A percentile compares a stretch with the other conserved stretches of the same genome.
phyloP scores from a whole-genome alignment of 2,329 filamentous ascomycete genomes.

The Cladorrhinum sp. region DNA sequence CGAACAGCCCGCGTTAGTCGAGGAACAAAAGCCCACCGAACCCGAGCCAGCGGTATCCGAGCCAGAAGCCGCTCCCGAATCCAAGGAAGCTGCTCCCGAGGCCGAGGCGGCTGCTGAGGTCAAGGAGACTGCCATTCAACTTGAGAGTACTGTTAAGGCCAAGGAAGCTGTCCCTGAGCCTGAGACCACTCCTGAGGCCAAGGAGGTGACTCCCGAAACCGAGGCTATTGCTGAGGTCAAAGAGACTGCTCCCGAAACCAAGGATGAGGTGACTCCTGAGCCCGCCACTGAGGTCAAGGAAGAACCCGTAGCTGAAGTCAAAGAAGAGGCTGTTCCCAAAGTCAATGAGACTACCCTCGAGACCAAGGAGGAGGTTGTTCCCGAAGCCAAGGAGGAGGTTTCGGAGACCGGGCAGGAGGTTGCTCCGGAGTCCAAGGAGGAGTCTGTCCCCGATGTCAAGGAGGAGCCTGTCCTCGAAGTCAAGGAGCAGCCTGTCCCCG shows the following conservation, averaged over 20 bases:
- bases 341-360: background rate
- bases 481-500: background rate
- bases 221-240: background rate
- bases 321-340: background rate
- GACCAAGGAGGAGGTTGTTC: background rate
- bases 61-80: background rate
- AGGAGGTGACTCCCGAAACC: background rate
- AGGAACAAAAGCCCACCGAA: background rate
- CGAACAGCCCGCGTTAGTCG: background rate
- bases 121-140: background rate
- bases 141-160: background rate
- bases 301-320: conserved; percentile 2
- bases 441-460: background rate
- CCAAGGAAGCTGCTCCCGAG: background rate
- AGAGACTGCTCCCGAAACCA: conserved; percentile 2
- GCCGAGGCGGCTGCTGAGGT: background rate
- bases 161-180: background rate
- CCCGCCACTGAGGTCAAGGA: background rate
- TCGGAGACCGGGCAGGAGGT: background rate
- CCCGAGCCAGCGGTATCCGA: background rate
- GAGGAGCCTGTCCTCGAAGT: background rate
- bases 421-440: background rate
- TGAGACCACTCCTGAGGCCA: background rate
- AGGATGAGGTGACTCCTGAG: background rate
- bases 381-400: background rate